These are phyloP conservation scores for Silene uniflora DNA, from an alignment of 148 eudicot species.

Conservation along the genomic window DNA sequence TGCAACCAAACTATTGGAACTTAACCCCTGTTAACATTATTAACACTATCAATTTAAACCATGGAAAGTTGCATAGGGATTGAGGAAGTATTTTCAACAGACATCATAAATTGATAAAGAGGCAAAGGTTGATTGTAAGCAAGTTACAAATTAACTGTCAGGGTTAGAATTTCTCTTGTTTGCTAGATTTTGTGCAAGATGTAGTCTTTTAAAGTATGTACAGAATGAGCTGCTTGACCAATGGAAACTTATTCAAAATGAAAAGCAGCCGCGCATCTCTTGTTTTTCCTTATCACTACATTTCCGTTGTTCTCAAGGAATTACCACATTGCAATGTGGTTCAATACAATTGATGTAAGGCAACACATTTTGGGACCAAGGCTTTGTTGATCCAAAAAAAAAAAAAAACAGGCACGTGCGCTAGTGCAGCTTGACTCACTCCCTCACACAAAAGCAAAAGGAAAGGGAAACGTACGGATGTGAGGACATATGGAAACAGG, in stretches of 20 bases:
- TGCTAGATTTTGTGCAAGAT: neutral
- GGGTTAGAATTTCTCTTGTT: neutral
- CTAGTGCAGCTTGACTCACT: too few species aligned
- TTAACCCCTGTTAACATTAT: neutral
- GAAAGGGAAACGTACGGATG: too few species aligned
- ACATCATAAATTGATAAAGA: conserved; percentile 1
- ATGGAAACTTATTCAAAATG: neutral
- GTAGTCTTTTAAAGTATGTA: neutral
- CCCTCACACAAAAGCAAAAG: too few species aligned
- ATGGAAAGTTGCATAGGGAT: neutral
- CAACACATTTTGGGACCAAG: neutral
- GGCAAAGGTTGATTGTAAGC: neutral
- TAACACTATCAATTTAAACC: neutral
- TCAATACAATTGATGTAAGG: neutral
- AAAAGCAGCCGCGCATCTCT: neutral
- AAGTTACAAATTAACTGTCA: neutral
- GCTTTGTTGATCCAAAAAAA: neutral
- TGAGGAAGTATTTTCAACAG: conserved; percentile 6
- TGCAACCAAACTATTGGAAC: conserved; percentile 1
- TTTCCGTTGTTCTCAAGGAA: neutral
- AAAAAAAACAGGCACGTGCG: too few species aligned
- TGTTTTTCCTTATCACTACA: neutral
- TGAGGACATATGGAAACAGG: too few species aligned
- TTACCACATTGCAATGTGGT: neutral
- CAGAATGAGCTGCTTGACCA: neutral